Evolutionary conservation across 2,329 filamentous ascomycete genomes (phyloP), one percentile per base, ranked within the genome.

Genomic region (Aspergillus pseudoglaucus): DNA sequence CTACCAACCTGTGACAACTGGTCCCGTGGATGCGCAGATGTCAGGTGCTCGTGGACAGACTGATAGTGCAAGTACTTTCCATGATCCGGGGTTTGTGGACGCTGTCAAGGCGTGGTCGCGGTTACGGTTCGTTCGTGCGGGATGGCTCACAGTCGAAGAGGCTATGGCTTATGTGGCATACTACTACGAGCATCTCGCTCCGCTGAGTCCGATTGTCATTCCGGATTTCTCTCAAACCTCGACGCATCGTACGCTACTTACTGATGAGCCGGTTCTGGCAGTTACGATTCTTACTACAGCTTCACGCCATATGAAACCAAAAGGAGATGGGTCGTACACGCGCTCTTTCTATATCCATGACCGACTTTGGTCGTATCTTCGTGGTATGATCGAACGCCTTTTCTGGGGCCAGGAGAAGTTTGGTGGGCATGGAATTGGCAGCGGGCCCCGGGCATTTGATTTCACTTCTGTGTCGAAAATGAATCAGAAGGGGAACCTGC

Each of bases 361-460:
- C 60, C 90, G 94, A 66, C 79, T 97, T 4, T 98, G 93, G 93
- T 88, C 84, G 25, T 95, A 96, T 62, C 79, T 97, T 25, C 85
- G 90, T 45, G 87, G 89, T 49, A 96, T 97, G 87, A 93, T 97
- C 55, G 89, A 95, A 67, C 83, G 91, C 30, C 87, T 95, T 56
- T 83, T 97, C 33, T 97, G 90, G 87, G 93, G 90, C 7, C 91
- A 96, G 64, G 91, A 97, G 67, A 89, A 94, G 45, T 96, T 96
- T 61, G 91, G 90, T 25, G 88, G 88, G 22, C 89, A 88, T 14
- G 62, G 61, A 8, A 57, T 59, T 25, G 63, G 65, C 12, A 85
- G 81, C 44, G 85, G 81, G 65, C 86, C 83, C 3, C 82, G 85
- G 53, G 77, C 85, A 42, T 80, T 86, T 81, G 74, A 73, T 78